A percentile compares a stretch with the other conserved stretches of the same genome.
Evolutionary conservation across 139 green algal genomes (phyloP).

Genomic region (Astrephomene gubernaculifera): DNA sequence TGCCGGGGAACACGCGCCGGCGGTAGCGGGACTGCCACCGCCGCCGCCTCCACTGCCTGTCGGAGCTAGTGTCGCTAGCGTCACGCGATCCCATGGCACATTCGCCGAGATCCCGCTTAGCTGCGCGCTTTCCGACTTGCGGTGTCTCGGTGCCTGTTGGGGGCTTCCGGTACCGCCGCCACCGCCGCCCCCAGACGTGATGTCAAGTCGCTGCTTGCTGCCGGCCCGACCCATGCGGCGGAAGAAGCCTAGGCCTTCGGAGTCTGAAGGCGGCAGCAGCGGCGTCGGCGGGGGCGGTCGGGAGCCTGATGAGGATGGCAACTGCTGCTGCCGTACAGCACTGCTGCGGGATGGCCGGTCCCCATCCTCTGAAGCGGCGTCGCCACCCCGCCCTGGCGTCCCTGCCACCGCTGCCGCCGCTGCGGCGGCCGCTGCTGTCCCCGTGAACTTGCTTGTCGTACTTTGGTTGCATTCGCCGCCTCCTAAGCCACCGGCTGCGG

Average conservation of each 20-base stretch:
- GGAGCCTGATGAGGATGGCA: background rate
- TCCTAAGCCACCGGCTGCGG: background rate
- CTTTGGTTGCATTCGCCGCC: background rate
- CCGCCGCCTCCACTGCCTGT: background rate
- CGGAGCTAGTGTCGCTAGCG: too few relatives aligned
- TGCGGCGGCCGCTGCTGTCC: background rate
- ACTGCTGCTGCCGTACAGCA: too few relatives aligned
- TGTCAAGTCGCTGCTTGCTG: background rate
- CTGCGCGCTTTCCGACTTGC: background rate
- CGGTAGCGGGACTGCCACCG: too few relatives aligned
- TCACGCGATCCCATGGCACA: too few relatives aligned
- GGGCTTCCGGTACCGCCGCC: background rate
- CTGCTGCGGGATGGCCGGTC: constrained; percentile 5
- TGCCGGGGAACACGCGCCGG: too few relatives aligned
- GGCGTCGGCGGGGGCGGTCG: background rate
- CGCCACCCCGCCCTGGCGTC: background rate
- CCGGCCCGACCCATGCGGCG: background rate
- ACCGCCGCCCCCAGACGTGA: background rate
- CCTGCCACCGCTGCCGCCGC: background rate
- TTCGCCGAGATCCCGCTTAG: too few relatives aligned
- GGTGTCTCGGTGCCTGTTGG: background rate
- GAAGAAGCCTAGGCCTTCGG: background rate
- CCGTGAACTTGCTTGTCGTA: background rate
- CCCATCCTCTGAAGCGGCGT: background rate
- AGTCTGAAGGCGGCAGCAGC: background rate